A percentile compares a stretch with the other conserved stretches of the same genome.
Evolutionary conservation across 1,139 yeast species (phyloP).

Genomic region (Zygoascus meyerae): DNA sequence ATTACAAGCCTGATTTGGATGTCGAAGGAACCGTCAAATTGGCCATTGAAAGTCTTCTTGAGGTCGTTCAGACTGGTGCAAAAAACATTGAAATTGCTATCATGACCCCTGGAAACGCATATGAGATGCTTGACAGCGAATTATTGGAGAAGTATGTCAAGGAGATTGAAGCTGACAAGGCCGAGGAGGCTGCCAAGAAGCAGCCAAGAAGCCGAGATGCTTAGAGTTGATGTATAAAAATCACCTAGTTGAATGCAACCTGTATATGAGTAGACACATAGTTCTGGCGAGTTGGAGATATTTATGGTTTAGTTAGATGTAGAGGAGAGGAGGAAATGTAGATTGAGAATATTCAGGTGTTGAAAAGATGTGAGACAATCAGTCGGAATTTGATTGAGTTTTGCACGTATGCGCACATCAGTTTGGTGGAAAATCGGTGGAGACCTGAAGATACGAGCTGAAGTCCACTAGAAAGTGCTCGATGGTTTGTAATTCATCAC

Average conservation of each 20-base stretch:
- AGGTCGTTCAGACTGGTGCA: constrained; percentile 97
- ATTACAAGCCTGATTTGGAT: constrained; percentile 65
- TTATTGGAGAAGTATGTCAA: constrained; percentile 72
- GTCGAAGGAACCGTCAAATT: constrained; percentile 75
- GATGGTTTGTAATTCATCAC: too few relatives aligned
- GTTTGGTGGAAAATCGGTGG: too few relatives aligned
- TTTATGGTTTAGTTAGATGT: too few relatives aligned
- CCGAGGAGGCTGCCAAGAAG: constrained; percentile 82
- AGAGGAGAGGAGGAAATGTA: too few relatives aligned
- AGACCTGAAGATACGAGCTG: too few relatives aligned
- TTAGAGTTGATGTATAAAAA: not conserved
- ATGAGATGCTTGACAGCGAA: constrained; percentile 48
- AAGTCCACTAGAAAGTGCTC: too few relatives aligned
- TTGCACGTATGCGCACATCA: too few relatives aligned
- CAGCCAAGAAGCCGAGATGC: constrained; percentile 17
- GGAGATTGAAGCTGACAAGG: constrained; percentile 87
- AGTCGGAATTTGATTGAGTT: too few relatives aligned
- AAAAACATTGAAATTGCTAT: constrained; percentile 91
- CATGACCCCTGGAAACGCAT: constrained; percentile 58
- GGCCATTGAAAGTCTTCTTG: constrained; percentile 80
- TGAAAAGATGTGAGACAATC: too few relatives aligned
- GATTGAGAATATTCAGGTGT: too few relatives aligned
- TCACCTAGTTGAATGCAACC: not conserved
- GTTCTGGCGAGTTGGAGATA: too few relatives aligned
- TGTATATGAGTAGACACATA: too few relatives aligned